Evolutionary conservation across 1,139 yeast species (phyloP).

Genomic region (Magnusiomyces suaveolens): DNA sequence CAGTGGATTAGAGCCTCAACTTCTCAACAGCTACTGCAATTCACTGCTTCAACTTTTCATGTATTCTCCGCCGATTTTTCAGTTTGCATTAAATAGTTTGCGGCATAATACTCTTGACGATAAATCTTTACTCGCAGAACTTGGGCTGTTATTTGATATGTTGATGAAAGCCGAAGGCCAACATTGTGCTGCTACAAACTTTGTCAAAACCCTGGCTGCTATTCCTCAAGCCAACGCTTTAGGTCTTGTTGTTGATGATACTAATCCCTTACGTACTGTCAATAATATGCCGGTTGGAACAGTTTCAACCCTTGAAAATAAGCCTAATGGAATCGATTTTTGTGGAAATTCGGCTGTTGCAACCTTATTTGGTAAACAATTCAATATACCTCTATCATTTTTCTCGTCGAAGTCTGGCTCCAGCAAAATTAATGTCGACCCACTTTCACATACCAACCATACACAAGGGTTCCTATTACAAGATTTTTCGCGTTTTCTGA

Average conservation of each 20-base stretch:
- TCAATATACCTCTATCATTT: neutral
- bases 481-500: constrained; percentile 50
- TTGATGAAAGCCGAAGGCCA: constrained; percentile 68
- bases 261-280: neutral
- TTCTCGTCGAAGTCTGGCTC: neutral
- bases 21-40: constrained; percentile 73
- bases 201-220: constrained; percentile 42
- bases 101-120: constrained; percentile 32
- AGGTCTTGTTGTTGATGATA: constrained; percentile 45
- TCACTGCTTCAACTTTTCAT: constrained; percentile 75
- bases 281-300: neutral
- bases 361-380: neutral
- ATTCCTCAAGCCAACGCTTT: constrained; percentile 33
- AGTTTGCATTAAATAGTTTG: constrained; percentile 48
- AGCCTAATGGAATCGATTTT: neutral
- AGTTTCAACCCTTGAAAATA: neutral
- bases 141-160: constrained; percentile 90
- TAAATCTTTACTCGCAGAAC: constrained; percentile 54
- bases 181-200: constrained; percentile 64
- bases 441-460: neutral
- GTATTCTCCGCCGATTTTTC: constrained; percentile 63
- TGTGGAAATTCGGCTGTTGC: neutral
- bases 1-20: constrained; percentile 85
- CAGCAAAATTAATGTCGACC: neutral
- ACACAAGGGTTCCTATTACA: constrained; percentile 37